Base-by-base conservation (phyloP, 2,329 filamentous ascomycete species). In the Alternaria sp. region DNA sequence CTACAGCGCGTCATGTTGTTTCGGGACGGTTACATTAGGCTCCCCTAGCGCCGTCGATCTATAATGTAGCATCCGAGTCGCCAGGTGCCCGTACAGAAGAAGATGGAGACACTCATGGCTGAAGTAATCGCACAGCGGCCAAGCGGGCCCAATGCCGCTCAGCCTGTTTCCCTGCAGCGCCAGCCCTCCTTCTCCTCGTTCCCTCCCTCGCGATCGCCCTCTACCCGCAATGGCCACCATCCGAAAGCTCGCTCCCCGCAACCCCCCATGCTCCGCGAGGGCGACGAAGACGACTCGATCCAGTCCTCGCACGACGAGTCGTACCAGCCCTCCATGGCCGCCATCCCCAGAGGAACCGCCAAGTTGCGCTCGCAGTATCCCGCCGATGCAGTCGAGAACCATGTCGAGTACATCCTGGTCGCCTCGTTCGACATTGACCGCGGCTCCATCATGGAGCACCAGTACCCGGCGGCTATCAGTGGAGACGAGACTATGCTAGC, bases 361-460 rank as follows among this genome's bases (percentile, higher is more conserved):
- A 74, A 69, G 57, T 75, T 84, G 64, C 81, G 81, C 60, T 83
- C 83, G 40, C 84, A 86, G 66, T 86, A 86, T 66, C 84, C 84
- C 19, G 72, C 79, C 55, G 77, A 82, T 64, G 79, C 80, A 54
- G 72, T 79, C 59, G 83, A 98, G 79, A 96, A 96, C 74, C 96
- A 99, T 90, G 96, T 99, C 81, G 96, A 99, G 79, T 99, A 98
- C 77, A 98, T 99, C 57, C 85, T 99, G 57, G 96, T 99, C 58
- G 96, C 96, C 5, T 97, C 93, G 3, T 99, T 99, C 81, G 93
- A 98, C 80, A 97, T 98, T 74, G 95, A 98, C 79, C 90, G 93
- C 57, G 96, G 96, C 4, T 95, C 95, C 50, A 90, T 97, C 72
- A 98, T 99, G 96, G 96, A 99, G 78, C 94, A 99, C 78, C 96